phyloP scores from a whole-genome alignment of 345 rosid genomes.

The Gossypium longicalyx region DNA sequence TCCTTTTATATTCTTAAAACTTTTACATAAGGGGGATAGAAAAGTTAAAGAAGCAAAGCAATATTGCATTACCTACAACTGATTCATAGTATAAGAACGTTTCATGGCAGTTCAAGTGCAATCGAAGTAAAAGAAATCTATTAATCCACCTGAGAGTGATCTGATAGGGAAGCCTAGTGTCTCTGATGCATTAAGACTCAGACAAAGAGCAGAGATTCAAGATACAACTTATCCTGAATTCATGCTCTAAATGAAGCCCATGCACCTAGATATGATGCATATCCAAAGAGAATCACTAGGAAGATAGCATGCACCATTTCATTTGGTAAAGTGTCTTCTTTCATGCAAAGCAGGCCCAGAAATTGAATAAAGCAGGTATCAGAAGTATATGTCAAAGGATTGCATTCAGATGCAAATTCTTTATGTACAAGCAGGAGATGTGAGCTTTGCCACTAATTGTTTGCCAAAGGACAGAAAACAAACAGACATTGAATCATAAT shows the following conservation, averaged over 20 bases:
- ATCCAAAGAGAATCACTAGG: neutral
- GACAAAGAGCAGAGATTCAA: neutral
- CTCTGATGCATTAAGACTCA: constrained; percentile 3
- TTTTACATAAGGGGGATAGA: neutral
- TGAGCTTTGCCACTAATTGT: neutral
- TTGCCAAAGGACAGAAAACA: neutral
- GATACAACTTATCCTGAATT: neutral
- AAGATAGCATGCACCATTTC: neutral
- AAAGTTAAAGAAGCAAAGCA: neutral
- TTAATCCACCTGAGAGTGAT: neutral
- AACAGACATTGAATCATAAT: neutral
- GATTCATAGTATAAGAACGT: neutral
- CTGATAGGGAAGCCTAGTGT: neutral
- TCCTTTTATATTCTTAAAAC: neutral
- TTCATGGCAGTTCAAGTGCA: neutral
- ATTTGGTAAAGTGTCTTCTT: neutral
- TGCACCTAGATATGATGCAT: neutral
- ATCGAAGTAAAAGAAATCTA: neutral
- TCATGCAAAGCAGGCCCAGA: neutral
- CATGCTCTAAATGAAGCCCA: neutral
- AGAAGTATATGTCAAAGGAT: neutral
- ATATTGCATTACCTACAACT: neutral
- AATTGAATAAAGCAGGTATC: neutral
- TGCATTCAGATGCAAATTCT: neutral
- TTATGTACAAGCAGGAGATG: neutral